Evolutionary conservation across 192 early-diverging fungal species (phyloP).

Genomic region (Coemansia sp.): DNA sequence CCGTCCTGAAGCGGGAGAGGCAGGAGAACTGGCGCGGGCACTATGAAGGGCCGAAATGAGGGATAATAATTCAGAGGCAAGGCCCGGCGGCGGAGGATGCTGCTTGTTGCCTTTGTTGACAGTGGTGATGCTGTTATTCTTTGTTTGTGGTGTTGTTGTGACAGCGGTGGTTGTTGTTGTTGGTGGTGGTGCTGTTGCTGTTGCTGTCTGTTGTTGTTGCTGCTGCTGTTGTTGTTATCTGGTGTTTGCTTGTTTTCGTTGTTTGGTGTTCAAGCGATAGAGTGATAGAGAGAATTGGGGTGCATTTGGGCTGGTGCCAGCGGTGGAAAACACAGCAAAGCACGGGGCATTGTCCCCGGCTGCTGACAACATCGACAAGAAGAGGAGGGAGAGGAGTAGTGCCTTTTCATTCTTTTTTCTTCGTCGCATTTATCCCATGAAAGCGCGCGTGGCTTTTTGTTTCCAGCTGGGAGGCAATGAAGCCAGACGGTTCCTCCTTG

Average conservation of each 20-base stretch:
- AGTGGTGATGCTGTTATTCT: background rate
- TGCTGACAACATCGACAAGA: slow-evolving; percentile 14
- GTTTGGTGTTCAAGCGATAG: slow-evolving; percentile 2
- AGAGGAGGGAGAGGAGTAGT: background rate
- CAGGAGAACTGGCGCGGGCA: slow-evolving; percentile 1
- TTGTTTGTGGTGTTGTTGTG: background rate
- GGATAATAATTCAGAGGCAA: background rate
- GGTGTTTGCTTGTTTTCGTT: background rate
- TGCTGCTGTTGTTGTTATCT: background rate
- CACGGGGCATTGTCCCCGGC: slow-evolving; percentile 2
- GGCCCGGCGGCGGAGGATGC: background rate
- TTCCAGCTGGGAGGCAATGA: background rate
- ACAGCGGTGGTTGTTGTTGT: background rate
- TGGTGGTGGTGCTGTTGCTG: background rate
- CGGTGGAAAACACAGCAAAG: background rate
- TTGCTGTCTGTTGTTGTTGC: background rate
- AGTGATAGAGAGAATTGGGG: slow-evolving; percentile 2
- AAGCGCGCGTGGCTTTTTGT: slow-evolving; percentile 5
- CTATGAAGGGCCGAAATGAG: background rate
- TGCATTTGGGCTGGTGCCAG: background rate
- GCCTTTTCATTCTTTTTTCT: background rate
- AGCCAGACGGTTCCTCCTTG: too few species aligned
- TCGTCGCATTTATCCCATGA: background rate
- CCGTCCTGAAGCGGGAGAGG: background rate
- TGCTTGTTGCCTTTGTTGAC: background rate